A percentile compares a stretch with the other conserved stretches of the same genome.
These are phyloP conservation scores for Exophiala calicioides DNA, from an alignment of 2,329 filamentous ascomycete genomes.

Conservation along the genomic window DNA sequence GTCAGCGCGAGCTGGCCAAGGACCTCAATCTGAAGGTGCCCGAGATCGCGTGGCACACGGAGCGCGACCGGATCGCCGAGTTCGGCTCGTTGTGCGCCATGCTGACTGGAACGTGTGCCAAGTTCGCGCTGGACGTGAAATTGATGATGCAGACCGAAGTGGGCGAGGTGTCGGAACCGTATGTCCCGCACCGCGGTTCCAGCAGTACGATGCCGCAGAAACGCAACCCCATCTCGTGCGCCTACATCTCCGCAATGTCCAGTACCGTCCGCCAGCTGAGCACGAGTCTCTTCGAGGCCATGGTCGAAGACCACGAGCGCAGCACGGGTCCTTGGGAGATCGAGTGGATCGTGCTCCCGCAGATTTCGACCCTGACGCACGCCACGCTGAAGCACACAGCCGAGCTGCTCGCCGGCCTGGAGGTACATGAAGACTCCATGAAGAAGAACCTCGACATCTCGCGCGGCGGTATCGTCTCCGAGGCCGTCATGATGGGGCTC, in stretches of 20 bases:
- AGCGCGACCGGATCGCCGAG: constrained; percentile 30
- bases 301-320: constrained; percentile 61
- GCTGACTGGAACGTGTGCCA: constrained; percentile 35
- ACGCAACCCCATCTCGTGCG: constrained; percentile 60
- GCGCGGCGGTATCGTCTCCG: constrained; percentile 57
- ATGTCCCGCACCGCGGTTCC: constrained; percentile 55
- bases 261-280: constrained; percentile 57
- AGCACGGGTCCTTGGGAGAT: constrained; percentile 62
- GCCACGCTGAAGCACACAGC: constrained; percentile 57
- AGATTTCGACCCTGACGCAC: constrained; percentile 56
- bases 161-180: constrained; percentile 57
- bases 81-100: constrained; percentile 28
- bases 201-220: constrained; percentile 62
- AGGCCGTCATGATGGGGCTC: constrained; percentile 62
- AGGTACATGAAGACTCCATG: constrained; percentile 55
- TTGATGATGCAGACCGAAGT: constrained; percentile 61
- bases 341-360: constrained; percentile 59
- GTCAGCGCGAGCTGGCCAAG: constrained; percentile 27
- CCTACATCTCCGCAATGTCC: constrained; percentile 57
- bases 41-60: constrained; percentile 31
- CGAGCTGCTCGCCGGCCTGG: constrained; percentile 54
- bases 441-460: constrained; percentile 54
- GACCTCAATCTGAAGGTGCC: constrained; percentile 27
- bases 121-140: constrained; percentile 60
- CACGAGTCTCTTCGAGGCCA: constrained; percentile 55